These are phyloP conservation scores for Oryza nivara DNA, from an alignment of 176 grass and related monocot species.

Conservation along the genomic window DNA sequence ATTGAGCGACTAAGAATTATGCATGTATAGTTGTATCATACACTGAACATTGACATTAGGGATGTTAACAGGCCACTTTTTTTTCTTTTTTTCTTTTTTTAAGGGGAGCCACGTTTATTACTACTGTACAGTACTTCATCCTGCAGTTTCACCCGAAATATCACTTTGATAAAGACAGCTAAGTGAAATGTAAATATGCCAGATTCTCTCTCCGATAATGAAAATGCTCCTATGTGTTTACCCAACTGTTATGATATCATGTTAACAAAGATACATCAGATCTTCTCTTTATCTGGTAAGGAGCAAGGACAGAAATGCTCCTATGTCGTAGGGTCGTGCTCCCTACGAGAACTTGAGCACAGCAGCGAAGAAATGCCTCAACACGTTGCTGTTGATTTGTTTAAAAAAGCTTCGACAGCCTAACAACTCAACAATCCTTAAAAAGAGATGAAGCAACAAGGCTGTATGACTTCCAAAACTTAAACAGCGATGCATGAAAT, in stretches of 20 bases:
- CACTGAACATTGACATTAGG: slow-evolving; percentile 14
- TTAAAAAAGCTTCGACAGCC: background rate
- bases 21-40: slow-evolving; percentile 31
- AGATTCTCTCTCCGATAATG: background rate
- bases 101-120: background rate
- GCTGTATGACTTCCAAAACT: background rate
- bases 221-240: background rate
- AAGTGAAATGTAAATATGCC: background rate
- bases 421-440: too few relatives aligned
- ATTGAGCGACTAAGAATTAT: background rate
- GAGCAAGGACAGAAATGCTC: background rate
- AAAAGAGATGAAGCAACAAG: background rate
- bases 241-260: background rate
- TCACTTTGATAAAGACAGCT: background rate
- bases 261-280: too few relatives aligned
- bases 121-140: background rate
- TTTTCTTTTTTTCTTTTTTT: background rate
- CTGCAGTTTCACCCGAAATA: background rate
- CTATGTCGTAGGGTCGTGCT: background rate
- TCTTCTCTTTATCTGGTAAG: too few relatives aligned
- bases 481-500: background rate
- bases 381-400: background rate
- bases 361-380: background rate
- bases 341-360: background rate
- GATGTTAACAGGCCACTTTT: slow-evolving; percentile 14